Base-by-base conservation (phyloP, 179 eudicot species). In the Actinidia arguta region DNA sequence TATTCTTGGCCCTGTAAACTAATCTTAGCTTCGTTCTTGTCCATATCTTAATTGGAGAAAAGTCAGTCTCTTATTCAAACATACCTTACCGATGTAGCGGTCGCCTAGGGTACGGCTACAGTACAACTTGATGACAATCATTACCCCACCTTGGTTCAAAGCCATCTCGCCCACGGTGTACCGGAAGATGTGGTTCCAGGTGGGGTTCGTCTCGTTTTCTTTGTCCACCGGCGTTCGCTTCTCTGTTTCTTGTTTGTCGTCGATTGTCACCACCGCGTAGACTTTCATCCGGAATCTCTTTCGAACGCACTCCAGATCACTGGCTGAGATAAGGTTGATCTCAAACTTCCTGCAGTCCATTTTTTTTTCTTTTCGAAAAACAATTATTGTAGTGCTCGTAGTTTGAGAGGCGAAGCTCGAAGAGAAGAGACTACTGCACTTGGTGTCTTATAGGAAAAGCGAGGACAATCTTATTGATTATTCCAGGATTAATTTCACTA, bases 261-360 rank as follows among this genome's bases (percentile, higher is more conserved):
- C 73, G 20, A 81, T 64, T 14, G 50, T 48, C 42, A 85, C 78
- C 84, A 46, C 70, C 31, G 89, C 89, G 24, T 87, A 87, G 20
- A 87, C 87, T 55, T 87, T 87, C 89, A 87, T 85, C 36, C 73
- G 84, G 76, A 78, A 81, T 31, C 78, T 3, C 74, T 10, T 52
- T 31, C 87, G 66, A 17, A 87, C 84, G 56, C 85, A 31, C 36
- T 82, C 78, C 3, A 85, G 82, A 17, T 67, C 73, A 1, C 56
- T 76, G 14, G 89, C 87, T 0, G 85, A 84, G n/a, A 79, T 76
- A 13, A 84, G 14, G 69, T 25, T 24, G 69, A 64, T 64, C 69
- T 24, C 42, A 27, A 64, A 64, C 36, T 17, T 24, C 69, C 69
- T 24, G 42, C 69, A 64, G 1, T 64, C 42, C 69, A 64, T 64